phyloP scores from a whole-genome alignment of 2,329 filamentous ascomycete species.

The Botrytis hyacinthi region DNA sequence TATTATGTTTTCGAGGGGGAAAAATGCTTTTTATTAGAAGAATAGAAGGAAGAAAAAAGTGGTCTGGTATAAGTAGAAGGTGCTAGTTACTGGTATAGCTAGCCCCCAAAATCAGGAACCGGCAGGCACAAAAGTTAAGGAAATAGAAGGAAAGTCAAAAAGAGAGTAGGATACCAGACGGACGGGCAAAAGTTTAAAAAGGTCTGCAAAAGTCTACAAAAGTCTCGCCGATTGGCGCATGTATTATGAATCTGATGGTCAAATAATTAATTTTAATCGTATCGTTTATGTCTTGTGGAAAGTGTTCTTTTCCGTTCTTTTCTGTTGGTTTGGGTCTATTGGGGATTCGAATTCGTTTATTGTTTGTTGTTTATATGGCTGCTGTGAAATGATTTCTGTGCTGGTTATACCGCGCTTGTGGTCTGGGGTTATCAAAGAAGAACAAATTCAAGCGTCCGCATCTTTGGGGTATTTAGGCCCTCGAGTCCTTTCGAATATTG shows the following conservation, averaged over 20 bases:
- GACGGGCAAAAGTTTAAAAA: not conserved
- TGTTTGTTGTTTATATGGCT: not conserved
- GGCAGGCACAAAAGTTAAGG: not conserved
- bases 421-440: not conserved
- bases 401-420: not conserved
- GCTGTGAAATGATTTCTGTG: not conserved
- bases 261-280: not conserved
- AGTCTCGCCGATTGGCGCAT: not conserved
- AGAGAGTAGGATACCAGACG: not conserved
- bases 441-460: not conserved
- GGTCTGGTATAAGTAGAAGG: not conserved
- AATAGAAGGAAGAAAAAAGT: not conserved
- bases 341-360: not conserved
- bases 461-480: not conserved
- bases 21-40: not conserved
- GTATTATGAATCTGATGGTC: not conserved
- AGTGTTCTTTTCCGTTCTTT: not conserved
- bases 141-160: not conserved
- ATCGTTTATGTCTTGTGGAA: not conserved
- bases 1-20: not conserved
- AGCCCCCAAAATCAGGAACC: not conserved
- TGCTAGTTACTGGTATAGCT: not conserved
- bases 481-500: not conserved
- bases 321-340: not conserved
- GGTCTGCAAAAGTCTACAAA: not conserved